Conservation (phyloP, 208 protist species). For the Angomonas ambiguus region DNA sequence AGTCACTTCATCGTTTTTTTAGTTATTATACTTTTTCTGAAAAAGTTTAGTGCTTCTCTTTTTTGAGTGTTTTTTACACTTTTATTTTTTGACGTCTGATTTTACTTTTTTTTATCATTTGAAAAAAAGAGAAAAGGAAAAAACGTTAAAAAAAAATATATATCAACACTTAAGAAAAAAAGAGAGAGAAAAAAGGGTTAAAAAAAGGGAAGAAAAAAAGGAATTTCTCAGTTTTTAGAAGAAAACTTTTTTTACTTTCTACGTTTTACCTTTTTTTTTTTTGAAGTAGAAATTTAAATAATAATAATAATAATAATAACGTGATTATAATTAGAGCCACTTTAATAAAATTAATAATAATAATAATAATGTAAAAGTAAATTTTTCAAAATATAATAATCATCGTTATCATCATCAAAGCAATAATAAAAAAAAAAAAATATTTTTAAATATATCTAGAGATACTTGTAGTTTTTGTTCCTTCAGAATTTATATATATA, state of each 20-base stretch:
- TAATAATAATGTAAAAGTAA: too few relatives aligned
- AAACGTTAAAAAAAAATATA: neutral
- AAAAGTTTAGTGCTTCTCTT: neutral
- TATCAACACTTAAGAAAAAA: neutral
- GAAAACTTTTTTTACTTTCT: neutral
- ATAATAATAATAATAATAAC: neutral
- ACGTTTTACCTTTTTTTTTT: slow-evolving; percentile 7
- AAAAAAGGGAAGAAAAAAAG: neutral
- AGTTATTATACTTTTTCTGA: neutral
- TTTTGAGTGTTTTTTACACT: neutral
- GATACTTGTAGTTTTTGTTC: too few relatives aligned
- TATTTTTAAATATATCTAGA: neutral
- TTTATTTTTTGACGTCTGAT: slow-evolving; percentile 10
- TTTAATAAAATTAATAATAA: neutral
- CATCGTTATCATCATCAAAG: too few relatives aligned
- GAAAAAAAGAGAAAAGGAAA: neutral
- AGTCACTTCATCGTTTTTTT: neutral
- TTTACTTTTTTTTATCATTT: slow-evolving; percentile 16
- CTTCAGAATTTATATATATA: slow-evolving; percentile 7
- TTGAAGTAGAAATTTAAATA: slow-evolving; percentile 8
- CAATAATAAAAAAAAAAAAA: neutral
- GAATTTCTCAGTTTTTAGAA: neutral
- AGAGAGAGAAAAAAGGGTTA: slow-evolving; percentile 4
- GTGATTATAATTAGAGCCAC: neutral
- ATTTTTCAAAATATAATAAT: too few relatives aligned